Base-by-base conservation (phyloP, 2,329 filamentous ascomycete genomes). In the Aspergillus tubingensis region DNA sequence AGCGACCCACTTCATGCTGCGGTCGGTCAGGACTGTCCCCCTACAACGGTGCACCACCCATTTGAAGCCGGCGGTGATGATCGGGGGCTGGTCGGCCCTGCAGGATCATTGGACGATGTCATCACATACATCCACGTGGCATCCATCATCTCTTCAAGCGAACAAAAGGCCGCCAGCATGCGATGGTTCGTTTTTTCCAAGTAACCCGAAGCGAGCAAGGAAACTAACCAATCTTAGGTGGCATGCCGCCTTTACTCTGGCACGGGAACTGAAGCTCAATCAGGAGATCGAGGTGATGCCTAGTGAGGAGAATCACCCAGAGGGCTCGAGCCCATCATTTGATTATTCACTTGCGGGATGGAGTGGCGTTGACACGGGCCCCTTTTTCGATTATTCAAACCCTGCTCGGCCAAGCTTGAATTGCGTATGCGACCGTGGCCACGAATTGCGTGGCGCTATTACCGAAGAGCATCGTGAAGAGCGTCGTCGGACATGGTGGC, bases 91-190 rank as follows among this genome's bases (percentile, higher is more conserved):
- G 70, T 77, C 5, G 74, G 74, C 1, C 74, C 91, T 8, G 88
- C 90, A 8, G 91, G 90, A 15, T 90, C 87, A 10, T 80, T 96
- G 8, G 93, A 97, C 74, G 93, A 96, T 76, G 88, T 96, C 11
- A 88, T 91, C 25, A 96, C 93, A 0, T 97, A 96, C 73, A 92
- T 96, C 64, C 92, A 97, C 74, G 81, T 97, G 25, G 93, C 92
- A 3, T 95, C 91, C 1, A 92, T 96, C 10, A 91, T 96, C 2
- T 96, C 92, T 8, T 92, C 93, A 8, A 96, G 92, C 72, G 93
- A 96, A 74, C 94, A 96, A 77, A 96, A 96, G 74, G 92, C 91
- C 11, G 92, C 92, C n/a, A 96, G 92, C 70, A 82, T 96, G 69
- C 83, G 92, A 65, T 97, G 93, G 93, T 75, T 62, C 10, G 67